A percentile compares a stretch with the other conserved stretches of the same genome.
These are phyloP conservation scores for Malassezia yamatoensis DNA, from an alignment of 1,284 basidiomycete genomes.

Conservation along the genomic window DNA sequence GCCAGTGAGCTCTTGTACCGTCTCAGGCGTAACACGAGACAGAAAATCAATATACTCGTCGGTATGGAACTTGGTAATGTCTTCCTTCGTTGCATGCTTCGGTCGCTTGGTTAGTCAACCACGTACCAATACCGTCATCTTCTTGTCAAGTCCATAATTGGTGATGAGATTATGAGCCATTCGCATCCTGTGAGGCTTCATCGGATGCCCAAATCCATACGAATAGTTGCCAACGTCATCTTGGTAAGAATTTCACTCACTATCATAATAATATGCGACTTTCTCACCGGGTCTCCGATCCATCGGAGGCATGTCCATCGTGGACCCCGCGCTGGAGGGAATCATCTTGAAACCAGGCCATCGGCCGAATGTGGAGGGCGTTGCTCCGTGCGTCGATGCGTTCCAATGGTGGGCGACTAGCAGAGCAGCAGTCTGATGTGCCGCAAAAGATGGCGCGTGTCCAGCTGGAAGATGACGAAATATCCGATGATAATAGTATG, in stretches of 20 bases:
- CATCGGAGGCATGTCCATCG: slow-evolving; percentile 32
- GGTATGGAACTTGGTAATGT: slow-evolving; percentile 87
- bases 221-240: slow-evolving; percentile 69
- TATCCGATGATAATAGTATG: slow-evolving; percentile 9
- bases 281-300: slow-evolving; percentile 25
- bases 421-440: background rate
- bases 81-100: slow-evolving; percentile 65
- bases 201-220: slow-evolving; percentile 77
- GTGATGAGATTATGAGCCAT: slow-evolving; percentile 76
- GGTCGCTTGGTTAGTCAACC: slow-evolving; percentile 56
- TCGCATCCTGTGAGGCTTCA: slow-evolving; percentile 65
- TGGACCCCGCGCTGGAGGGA: background rate
- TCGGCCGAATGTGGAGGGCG: slow-evolving; percentile 17
- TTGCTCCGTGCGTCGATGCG: slow-evolving; percentile 4
- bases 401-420: background rate
- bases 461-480: slow-evolving; percentile 6
- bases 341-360: background rate
- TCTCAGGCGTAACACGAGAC: slow-evolving; percentile 64
- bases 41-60: slow-evolving; percentile 95
- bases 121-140: slow-evolving; percentile 80
- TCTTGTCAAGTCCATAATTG: slow-evolving; percentile 76
- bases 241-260: slow-evolving; percentile 5
- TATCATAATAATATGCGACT: slow-evolving; percentile 38
- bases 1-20: slow-evolving; percentile 57
- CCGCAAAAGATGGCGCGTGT: background rate